Base-by-base conservation (phyloP, 192 early-diverging fungal genomes). In the Allomyces javanicus region DNA sequence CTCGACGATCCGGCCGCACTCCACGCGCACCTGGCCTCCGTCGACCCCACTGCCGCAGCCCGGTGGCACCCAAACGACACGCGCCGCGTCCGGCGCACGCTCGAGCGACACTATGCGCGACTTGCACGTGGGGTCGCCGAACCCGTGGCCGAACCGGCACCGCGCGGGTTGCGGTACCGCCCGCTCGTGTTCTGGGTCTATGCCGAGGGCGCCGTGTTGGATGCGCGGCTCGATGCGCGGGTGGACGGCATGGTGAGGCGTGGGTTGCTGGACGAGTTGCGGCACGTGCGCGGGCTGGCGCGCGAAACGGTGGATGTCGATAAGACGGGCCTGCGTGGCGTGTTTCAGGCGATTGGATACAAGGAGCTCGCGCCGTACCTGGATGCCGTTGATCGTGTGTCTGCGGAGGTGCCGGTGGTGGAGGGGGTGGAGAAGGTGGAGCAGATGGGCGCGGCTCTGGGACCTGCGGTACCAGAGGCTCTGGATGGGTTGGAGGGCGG, bases 141-240 rank as follows among this genome's bases (percentile, higher is more conserved):
- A 77, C 79, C 24, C 91, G 85, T 0, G 93, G n/a, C n/a, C n/a
- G 77, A 66, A 70, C 65, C 25, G 91, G 94, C 45, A 90, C 87
- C 66, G 84, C 86, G 26, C 79, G 84, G 66, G 79, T 93, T 33
- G 77, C 78, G 44, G 81, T 92, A 79, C 71, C 78, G 79, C 0
- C 83, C 89, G 0, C 74, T 85, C 43, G 75, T 98, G 23, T 88
- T 96, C 62, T 98, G 95, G 95, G 75, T 94, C 2, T 89, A 92
- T 72, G 84, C 92, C 0, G 85, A 87, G 24, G 75, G 78, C 10
- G 68, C 70, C 9, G 67, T 74, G 21, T 72, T 98, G 14, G 81
- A 93, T 61, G 76, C 79, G 64, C 81, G 95, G 40, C 75, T 98
- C 11, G 90, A 96, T 69, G 72, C 74, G 17, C 85, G 95, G 14